Evolutionary conservation across 768 basidiomycete species (phyloP), one percentile per base, ranked within the genome.

Genomic region (Exidia glandulosa): DNA sequence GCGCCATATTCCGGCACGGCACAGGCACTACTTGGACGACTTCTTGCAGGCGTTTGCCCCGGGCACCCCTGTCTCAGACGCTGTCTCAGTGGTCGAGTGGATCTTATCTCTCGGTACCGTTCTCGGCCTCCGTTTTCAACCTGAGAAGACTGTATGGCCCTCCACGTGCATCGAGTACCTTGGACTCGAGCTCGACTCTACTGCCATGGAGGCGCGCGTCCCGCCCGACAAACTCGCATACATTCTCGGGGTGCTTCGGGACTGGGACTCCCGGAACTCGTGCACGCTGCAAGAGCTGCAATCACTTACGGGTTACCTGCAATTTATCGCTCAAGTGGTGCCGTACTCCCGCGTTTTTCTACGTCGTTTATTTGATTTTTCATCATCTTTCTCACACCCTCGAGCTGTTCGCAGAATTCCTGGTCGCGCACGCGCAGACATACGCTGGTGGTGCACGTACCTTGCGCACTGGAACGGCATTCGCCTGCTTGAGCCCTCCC

Each of bases 381-480:
- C 68, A 19, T 14, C 41, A 19, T 13, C 41, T 5, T 45, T 45
- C 16, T 45, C 41, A 19, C 41, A 45, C 1, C 47, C 64, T 1
- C 67, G 63, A 54, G 10, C 63, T 1, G 32, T 31, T n/a, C 68
- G 64, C 12, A 64, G 65, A 32, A 66, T 75, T 25, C 67, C 73
- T 2, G 48, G 55, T 0, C 57, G 60, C 9, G 66, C 62, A 0
- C 59, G 47, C 1, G 33, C 60, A 4, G 69, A 75, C 62, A 52
- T 76, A 1, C 55, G 33, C 13, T 76, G 74, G 75, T 76, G 74
- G 72, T 10, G 23, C 0, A 59, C 47, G 3, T 68, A 70, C 55
- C 52, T 63, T 30, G 14, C 60, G 0, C n/a, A 62, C 1, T 75
- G 70, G 71, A 74, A 74, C 54, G 71, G 71, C 2, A 63, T 72